Conservation (phyloP, 192 early-diverging fungal genomes). For the Oehlia diaphana region DNA sequence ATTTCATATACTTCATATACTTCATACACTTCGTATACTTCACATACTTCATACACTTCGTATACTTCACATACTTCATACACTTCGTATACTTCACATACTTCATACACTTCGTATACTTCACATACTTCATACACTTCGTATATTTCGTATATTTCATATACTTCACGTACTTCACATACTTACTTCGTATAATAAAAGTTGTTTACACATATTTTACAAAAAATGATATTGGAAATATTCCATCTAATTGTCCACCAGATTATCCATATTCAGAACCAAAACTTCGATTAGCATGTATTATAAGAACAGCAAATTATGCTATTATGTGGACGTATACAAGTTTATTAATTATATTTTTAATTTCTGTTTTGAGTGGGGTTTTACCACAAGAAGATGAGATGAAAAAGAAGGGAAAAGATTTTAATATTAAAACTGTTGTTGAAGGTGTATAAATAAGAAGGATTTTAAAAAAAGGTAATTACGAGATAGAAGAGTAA, state of each 20-base stretch:
- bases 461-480: neutral
- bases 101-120: too few species aligned
- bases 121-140: too few species aligned
- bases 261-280: neutral
- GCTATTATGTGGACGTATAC: neutral
- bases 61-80: too few species aligned
- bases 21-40: too few species aligned
- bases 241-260: slow-evolving; percentile 9
- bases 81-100: too few species aligned
- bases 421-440: neutral
- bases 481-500: too few species aligned
- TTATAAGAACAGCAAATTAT: neutral
- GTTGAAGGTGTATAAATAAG: neutral
- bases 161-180: neutral
- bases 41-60: too few species aligned
- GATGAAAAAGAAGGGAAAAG: neutral
- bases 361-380: neutral
- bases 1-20: too few species aligned
- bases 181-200: neutral
- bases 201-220: neutral
- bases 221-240: neutral
- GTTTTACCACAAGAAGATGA: neutral
- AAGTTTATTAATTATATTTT: neutral
- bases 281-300: neutral
- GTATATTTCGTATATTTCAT: too few species aligned